These are phyloP conservation scores for Phytophthora pini DNA, from an alignment of 352 stramenopile genomes.

Conservation along the genomic window DNA sequence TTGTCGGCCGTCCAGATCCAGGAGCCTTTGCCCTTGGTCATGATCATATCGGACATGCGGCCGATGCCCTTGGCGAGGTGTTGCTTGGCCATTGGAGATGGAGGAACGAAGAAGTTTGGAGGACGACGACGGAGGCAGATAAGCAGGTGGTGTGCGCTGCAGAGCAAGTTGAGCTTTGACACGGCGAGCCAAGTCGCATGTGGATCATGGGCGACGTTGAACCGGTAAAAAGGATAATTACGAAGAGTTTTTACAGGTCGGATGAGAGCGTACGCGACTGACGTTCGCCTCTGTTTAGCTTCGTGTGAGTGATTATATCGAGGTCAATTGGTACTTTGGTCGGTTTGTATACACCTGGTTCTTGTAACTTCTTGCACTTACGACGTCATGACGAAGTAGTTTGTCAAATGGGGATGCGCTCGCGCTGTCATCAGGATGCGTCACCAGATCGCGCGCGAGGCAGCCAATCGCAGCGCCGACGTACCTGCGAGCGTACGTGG, in stretches of 20 bases:
- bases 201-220: slow-evolving; percentile 26
- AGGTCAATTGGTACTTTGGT: background rate
- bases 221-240: slow-evolving; percentile 41
- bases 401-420: slow-evolving; percentile 17
- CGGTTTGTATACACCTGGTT: background rate
- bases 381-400: slow-evolving; percentile 2
- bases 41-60: slow-evolving; percentile 87
- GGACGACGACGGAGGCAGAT: background rate
- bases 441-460: slow-evolving; percentile 5
- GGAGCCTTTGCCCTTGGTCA: slow-evolving; percentile 83
- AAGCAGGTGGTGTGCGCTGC: slow-evolving; percentile 15
- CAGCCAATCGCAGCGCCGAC: slow-evolving; percentile 15
- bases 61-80: slow-evolving; percentile 78
- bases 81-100: slow-evolving; percentile 63
- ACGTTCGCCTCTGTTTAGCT: slow-evolving; percentile 25
- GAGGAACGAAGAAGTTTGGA: background rate
- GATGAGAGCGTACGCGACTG: slow-evolving; percentile 35
- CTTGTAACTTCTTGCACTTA: slow-evolving; percentile 5
- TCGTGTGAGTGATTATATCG: background rate
- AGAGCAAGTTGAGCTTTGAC: slow-evolving; percentile 40
- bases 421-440: slow-evolving; percentile 11
- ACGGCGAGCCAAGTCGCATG: background rate
- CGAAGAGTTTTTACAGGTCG: slow-evolving; percentile 18
- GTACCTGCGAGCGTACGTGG: slow-evolving; percentile 32
- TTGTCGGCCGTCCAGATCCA: slow-evolving; percentile 90